Base-by-base conservation (phyloP, 305 asterid species). In the Solanum aculeatissimum region DNA sequence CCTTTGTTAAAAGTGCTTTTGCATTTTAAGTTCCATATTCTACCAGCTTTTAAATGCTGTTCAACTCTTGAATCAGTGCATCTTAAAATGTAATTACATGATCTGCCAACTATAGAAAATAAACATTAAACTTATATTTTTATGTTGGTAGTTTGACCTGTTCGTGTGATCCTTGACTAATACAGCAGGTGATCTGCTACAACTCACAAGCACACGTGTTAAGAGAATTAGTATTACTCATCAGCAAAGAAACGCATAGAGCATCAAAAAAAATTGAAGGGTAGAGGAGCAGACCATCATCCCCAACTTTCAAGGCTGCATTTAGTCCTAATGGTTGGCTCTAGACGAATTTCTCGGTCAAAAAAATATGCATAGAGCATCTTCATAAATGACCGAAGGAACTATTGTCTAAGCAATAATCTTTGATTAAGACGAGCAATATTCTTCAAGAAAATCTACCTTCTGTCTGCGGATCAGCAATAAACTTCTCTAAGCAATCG, bases 401-500 rank as follows among this genome's bases (percentile, higher is more conserved):
- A 55, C 27, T 51, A 47, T 29, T 23, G 23, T 77, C 27, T 29
- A 27, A 16, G 29, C 3, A 51, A 77, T 29, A 77, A 77, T 51
- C 29, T 51, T 51, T 29, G 65, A 45, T 45, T 51, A 27, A 77
- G 82, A 29, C 29, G 65, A 77, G 47, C 21, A 51, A 77, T 77
- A 77, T 77, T 63, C 82, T 77, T 51, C 82, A 77, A 77, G 54
- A 86, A 75, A 54, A 10, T 83, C 85, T 86, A 96, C 99, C 99
- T 92, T 95, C 98, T 74, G 99, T 96, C 87, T 94, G 99, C 43
- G 98, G 98, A 90, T 96, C 99, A 81, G 90, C 91, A 27, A 96
- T 92, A 90, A 96, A 96, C 90, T 91, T 94, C 85, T 92, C 89
- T 71, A 96, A 58, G 92, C 99, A 96, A 91, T 96, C 97, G 53